Percentiles rank a stretch among this genome's conserved stretches.
Evolutionary conservation across 2,329 filamentous ascomycete genomes (phyloP).

Genomic region (Pyrenochaeta sp.): DNA sequence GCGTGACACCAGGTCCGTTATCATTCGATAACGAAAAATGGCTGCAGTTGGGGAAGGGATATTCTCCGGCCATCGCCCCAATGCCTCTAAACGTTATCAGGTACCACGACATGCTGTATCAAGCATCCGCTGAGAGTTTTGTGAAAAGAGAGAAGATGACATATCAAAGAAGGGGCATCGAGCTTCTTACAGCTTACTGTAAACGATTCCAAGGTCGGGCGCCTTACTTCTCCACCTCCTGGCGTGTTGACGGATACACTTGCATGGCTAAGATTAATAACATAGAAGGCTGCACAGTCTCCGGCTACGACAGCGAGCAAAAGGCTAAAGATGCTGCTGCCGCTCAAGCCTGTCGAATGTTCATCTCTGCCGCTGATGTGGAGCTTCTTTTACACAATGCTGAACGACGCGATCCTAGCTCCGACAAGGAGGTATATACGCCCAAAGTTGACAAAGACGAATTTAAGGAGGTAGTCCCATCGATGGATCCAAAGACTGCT

Average conservation of each 20-base stretch:
- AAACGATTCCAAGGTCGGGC: not conserved
- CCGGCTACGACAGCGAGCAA: not conserved
- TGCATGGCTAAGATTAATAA: slow-evolving; percentile 2
- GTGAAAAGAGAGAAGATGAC: not conserved
- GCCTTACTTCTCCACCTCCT: not conserved
- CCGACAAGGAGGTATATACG: slow-evolving; percentile 4
- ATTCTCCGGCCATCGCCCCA: not conserved
- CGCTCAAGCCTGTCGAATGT: not conserved
- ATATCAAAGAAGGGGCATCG: not conserved
- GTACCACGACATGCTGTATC: not conserved
- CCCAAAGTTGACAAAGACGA: not conserved
- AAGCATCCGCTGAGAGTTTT: not conserved
- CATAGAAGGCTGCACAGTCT: not conserved
- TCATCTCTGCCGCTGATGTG: slow-evolving; percentile 2
- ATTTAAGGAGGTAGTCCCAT: not conserved
- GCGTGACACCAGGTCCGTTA: too few species aligned
- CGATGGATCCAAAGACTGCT: not conserved
- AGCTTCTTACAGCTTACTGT: not conserved
- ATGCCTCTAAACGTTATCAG: not conserved
- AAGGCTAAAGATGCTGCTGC: not conserved
- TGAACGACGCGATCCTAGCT: slow-evolving; percentile 4
- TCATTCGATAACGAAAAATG: too few species aligned
- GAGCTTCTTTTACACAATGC: not conserved
- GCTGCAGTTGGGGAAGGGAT: too few species aligned
- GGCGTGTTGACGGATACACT: not conserved